Base-by-base conservation (phyloP, 2,329 filamentous ascomycete genomes). In the Emmonsia crescens region DNA sequence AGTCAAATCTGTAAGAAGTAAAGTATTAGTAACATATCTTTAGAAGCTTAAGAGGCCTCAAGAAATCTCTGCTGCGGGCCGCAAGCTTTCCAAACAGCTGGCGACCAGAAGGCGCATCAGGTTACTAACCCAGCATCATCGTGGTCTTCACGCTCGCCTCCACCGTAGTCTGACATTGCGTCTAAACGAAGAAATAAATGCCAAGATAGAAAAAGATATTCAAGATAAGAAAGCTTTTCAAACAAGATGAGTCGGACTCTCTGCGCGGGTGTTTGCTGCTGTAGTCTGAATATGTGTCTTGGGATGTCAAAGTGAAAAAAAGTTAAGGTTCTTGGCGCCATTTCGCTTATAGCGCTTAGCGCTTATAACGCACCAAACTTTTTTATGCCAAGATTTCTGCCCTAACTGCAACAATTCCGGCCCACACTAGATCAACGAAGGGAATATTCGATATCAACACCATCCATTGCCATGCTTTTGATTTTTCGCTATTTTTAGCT, bases 111-210 rank as follows among this genome's bases (percentile, higher is more conserved):
- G 27, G 24, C 40, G 40, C 56, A 57, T 48, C 10, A 19, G 27
- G 27, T 14, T 24, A 76, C 82, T 78, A 76, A 85, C 83, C 77
- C 81, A 68, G 78, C 81, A 67, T 79, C 82, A 68, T 79, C 83
- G 67, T 78, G 80, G 70, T 85, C 84, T 68, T 87, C 83, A 66
- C 78, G 80, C 70, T 85, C 84, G 68, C 87, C 83, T 70, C 87
- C 84, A 68, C 85, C 87, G 77, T 86, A 86, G 77, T 89, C 87
- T 76, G 87, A 91, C 88, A 91, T 90, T 57, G 63, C 73, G 70
- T 59, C 24, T 16, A 31, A 38, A 38, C 27, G 60, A n/a, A 60
- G 44, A 60, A 56, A 56, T 24, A 59, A 60, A 58, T 61, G 55
- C 56, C 59, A 62, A 58, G 61, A 36, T 61, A 65, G 9, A 59